phyloP scores from a whole-genome alignment of 768 basidiomycete genomes.

The Amanita polypyramis region DNA sequence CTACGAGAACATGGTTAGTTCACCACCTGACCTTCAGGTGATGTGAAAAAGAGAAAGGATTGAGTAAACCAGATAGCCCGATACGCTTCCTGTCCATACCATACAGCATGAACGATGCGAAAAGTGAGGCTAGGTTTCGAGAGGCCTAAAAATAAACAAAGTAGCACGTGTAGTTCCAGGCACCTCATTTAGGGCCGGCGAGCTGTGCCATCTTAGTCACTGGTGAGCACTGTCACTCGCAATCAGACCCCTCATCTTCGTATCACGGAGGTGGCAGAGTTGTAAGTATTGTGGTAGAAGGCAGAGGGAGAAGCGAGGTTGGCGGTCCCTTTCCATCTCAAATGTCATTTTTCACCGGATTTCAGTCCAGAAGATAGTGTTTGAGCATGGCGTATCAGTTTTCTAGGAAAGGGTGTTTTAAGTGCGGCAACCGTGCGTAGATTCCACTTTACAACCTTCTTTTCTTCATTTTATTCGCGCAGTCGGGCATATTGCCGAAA shows the following conservation, averaged over 20 bases:
- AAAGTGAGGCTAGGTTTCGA: too few species aligned
- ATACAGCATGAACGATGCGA: too few species aligned
- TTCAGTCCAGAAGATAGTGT: conserved; percentile 4
- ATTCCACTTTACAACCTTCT: conserved; percentile 5
- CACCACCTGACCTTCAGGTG: too few species aligned
- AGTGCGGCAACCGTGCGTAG: conserved; percentile 82
- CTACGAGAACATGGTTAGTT: too few species aligned
- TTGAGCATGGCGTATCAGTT: conserved; percentile 71
- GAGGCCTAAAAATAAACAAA: neutral
- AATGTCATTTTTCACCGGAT: neutral
- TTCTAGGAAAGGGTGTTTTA: conserved; percentile 85
- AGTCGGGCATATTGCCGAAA: conserved; percentile 94
- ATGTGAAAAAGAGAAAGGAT: too few species aligned
- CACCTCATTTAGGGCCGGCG: conserved; percentile 5
- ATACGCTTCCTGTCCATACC: too few species aligned
- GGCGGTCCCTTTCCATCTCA: neutral
- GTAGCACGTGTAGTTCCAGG: neutral
- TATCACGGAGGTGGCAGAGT: conserved; percentile 56
- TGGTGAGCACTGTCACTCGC: conserved; percentile 24
- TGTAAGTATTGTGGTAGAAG: conserved; percentile 45
- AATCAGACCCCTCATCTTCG: conserved; percentile 40
- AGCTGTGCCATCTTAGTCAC: conserved; percentile 4
- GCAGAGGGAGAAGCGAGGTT: conserved; percentile 59
- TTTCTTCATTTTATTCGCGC: conserved; percentile 10
- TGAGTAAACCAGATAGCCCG: too few species aligned